phyloP scores from a whole-genome alignment of 2,329 filamentous ascomycete species.

The Xylariales sp. region DNA sequence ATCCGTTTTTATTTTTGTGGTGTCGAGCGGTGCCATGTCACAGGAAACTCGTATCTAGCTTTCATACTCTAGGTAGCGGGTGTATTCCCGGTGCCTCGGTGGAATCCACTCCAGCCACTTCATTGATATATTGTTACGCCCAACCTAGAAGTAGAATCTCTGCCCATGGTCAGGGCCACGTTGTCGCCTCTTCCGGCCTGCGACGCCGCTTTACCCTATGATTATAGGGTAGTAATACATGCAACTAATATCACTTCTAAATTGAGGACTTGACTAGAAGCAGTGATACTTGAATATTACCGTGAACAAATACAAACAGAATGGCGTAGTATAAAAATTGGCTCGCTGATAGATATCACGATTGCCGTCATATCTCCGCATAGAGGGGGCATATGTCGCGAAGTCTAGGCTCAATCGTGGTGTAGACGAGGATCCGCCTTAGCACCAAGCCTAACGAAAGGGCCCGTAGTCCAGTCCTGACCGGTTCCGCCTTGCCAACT shows the following conservation, averaged over 20 bases:
- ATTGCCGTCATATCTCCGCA: background rate
- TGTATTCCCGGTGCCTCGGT: constrained; percentile 4
- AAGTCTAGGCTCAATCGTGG: background rate
- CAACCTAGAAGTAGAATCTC: background rate
- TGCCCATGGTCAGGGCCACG: background rate
- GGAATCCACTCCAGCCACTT: constrained; percentile 9
- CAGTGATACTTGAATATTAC: background rate
- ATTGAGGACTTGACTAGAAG: background rate
- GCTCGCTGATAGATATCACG: too few relatives aligned
- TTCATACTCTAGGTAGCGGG: background rate
- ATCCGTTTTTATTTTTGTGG: too few relatives aligned
- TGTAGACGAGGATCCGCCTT: background rate
- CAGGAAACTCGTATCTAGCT: background rate
- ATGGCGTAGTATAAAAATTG: background rate
- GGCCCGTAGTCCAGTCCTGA: background rate
- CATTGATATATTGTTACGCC: constrained; percentile 15
- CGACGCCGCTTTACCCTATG: background rate
- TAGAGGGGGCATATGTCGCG: background rate
- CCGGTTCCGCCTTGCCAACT: background rate
- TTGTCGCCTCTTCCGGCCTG: background rate
- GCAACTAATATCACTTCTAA: background rate
- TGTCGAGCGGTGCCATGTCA: too few relatives aligned
- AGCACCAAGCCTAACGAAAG: background rate
- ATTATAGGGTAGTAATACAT: background rate
- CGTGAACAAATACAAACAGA: background rate